Evolutionary conservation across 2,329 filamentous ascomycete genomes (phyloP), one percentile per base, ranked within the genome.

Genomic region (Coleophoma eucalyptorum): DNA sequence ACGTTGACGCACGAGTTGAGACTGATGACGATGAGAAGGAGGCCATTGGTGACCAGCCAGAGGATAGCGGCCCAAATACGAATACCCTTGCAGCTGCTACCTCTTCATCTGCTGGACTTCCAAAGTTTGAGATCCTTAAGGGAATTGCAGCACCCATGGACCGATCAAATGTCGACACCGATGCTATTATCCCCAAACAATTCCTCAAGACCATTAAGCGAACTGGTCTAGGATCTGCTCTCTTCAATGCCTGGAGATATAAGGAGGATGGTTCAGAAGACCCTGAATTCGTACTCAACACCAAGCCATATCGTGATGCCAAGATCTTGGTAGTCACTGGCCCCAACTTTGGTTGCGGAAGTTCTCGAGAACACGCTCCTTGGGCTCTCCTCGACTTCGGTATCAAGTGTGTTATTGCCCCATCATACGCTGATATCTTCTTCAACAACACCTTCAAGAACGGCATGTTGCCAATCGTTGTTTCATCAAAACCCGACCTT

Each of bases 381-480:
- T 97, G 94, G 94, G 93, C 94, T 5, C 81, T 97, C 20, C 84
- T 96, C 51, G 94, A 97, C 72, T 97, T 97, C 62, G 94, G 94
- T 60, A 96, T 99, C 74, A 90, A 87, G 67, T 93, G 87, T 68
- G 80, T 97, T 64, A 96, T 97, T 61, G 94, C 93, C 1, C 90
- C 90, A 1, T 92, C 88, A n/a, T 89, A 82, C 60, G 89, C 87
- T 52, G 90, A 96, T 66, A 99, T 99, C 70, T 97, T 97, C 83
- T 95, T 93, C 83, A 97, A 96, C 83, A 99, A 99, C 78, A 94
- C 89, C n/a, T 97, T 97, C 82, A 97, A 99, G 81, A 99, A 99
- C 76, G 93, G 93, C 75, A 97, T 97, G 94, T 77, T 97, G 56
- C 92, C 93, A 44, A 83, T 97, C 54, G 73, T 79, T 52, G 87